These are phyloP conservation scores for Penicillium occitanis DNA, from an alignment of 2,329 filamentous ascomycete species.

Conservation along the genomic window DNA sequence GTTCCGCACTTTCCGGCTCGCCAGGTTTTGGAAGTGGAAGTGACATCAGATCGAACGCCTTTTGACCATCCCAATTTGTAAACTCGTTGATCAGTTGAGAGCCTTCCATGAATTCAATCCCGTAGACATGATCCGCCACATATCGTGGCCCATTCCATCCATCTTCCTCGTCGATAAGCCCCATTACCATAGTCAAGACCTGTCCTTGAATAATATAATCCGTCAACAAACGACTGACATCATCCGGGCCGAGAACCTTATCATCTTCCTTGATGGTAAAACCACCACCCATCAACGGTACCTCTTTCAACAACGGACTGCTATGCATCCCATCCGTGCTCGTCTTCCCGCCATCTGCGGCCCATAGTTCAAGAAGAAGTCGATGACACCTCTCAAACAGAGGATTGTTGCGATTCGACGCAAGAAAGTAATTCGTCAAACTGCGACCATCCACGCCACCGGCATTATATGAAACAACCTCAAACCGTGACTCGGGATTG, in stretches of 20 bases:
- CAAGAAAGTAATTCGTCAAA: conserved; percentile 54
- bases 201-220: conserved; percentile 62
- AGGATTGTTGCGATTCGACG: conserved; percentile 42
- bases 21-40: conserved; percentile 40
- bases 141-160: conserved; percentile 58
- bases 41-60: conserved; percentile 54
- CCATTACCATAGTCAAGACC: conserved; percentile 53
- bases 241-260: conserved; percentile 40
- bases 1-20: conserved; percentile 47
- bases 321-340: conserved; percentile 54
- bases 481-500: conserved; percentile 48
- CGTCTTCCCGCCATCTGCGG: conserved; percentile 44
- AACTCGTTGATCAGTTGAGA: conserved; percentile 56
- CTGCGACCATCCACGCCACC: conserved; percentile 37
- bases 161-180: conserved; percentile 52
- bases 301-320: conserved; percentile 49
- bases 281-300: conserved; percentile 37
- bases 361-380: conserved; percentile 56
- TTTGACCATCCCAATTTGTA: conserved; percentile 53
- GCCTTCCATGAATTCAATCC: conserved; percentile 52
- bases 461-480: conserved; percentile 51
- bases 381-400: conserved; percentile 52
- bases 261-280: conserved; percentile 33
- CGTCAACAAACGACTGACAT: conserved; percentile 47
- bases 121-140: conserved; percentile 50